Evolutionary conservation across 1,284 basidiomycete genomes (phyloP), one percentile per base, ranked within the genome.

Genomic region (Phellopilus nigrolimitatus): DNA sequence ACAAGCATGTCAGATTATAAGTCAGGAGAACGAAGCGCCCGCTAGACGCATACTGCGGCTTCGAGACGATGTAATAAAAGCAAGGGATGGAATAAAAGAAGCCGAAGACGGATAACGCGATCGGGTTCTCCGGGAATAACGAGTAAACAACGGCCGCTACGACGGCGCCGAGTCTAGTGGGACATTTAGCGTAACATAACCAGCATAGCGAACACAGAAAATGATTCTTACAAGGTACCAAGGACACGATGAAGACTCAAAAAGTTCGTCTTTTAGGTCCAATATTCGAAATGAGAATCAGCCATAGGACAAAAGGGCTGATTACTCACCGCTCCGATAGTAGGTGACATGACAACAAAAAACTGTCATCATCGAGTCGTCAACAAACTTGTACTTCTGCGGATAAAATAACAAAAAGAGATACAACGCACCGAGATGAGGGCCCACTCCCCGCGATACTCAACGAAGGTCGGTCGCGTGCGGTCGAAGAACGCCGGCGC

Each of bases 71-170:
- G 62, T 87, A 84, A 66, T 91, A 94, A 71, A 97, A 98, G 67
- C 95, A 97, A 2, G 95, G 95, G 3, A 97, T 71, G 1, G 92
- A 94, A 66, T 92, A 95, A 57, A 97, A 72, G 64, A 91, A 88
- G 0, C 95, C 95, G 56, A 94, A 87, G 34, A 91, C 69, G 1
- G 91, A 82, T 12, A 98, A 74, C 1, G 84, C 72, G 28, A 85
- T 66, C 0, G 88, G 76, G 57, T 93, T 79, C 46, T 91, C 84
- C 0, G 87, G 84, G 64, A 93, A 93, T 21, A 85, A 60, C 0
- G 79, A 73, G 67, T 87, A 95, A 8, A 88, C 73, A 0, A 69
- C 68, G 10, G 84, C 82, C 1, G 94, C 93, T 1, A 87, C 81
- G 0, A 73, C 68, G 1, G 92, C 94, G 10, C 93, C 94, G 37